Evolutionary conservation across 176 grass and related monocot genomes (phyloP), one percentile per base, ranked within the genome.

Genomic region (Eragrostis nindensis): DNA sequence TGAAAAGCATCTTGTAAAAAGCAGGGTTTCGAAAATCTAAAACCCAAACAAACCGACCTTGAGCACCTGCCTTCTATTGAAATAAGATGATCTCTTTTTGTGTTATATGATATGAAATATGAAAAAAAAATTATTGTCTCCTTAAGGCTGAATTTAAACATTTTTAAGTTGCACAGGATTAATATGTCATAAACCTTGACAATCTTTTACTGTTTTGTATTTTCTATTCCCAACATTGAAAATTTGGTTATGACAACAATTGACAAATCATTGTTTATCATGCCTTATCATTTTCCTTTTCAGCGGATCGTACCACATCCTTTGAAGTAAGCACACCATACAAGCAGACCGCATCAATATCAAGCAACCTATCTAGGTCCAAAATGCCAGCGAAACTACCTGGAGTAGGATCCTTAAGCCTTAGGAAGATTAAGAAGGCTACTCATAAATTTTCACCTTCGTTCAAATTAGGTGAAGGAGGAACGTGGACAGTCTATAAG

Each of bases 401-500:
- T 81, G 62, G 67, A 82, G 77, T 81, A 69, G 83, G 56, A 74
- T 73, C 86, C 68, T 84, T 94, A 50, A 89, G 66, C 62, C 66
- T 94, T 32, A 83, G 44, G 79, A 84, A 94, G 87, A 84, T 94
- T 82, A 11, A 12, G 9, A 94, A 81, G 85, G 87, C 76, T 56
- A 94, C 92, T 70, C 75, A 52, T 40, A 87, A 79, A 47, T 94
- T 91, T 86, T 89, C 92, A 53, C 49, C 65, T 82, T 50, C 39
- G 68, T n/a, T 83, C 44, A 89, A 87, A 29, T 78, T 94, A 40
- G 87, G 89, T 36, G 89, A 91, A 84, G 87, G 84, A 73, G 73
- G 44, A 22, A 57, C 48, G 43, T 90, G 89, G 88, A 61, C 39
- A 46, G 84, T 94, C 36, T 94, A 89, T 79, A 94, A 71, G 80